These are phyloP conservation scores for Fraxinus velutina DNA, from an alignment of 305 asterid genomes.

Conservation along the genomic window DNA sequence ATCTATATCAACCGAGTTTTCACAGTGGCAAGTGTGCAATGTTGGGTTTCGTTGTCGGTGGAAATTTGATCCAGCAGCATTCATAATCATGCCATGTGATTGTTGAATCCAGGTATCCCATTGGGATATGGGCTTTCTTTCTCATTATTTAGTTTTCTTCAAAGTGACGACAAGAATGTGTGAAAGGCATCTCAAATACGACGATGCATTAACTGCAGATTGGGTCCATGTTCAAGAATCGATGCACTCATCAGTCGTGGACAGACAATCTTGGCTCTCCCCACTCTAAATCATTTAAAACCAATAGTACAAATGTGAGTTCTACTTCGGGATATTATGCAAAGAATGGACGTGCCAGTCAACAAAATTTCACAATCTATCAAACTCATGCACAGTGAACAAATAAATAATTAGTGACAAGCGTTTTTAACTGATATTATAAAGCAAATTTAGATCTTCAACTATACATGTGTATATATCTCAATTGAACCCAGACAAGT, in stretches of 20 bases:
- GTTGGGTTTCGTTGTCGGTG: not conserved
- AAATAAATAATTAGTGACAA: not conserved
- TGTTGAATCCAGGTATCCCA: not conserved
- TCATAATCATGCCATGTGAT: constrained; percentile 8
- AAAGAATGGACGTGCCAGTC: not conserved
- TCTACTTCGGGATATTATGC: not conserved
- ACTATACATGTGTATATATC: constrained; percentile 1
- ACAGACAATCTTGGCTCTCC: not conserved
- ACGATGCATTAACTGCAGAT: constrained; percentile 5
- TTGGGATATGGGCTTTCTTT: not conserved
- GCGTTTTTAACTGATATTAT: not conserved
- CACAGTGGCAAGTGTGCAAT: not conserved
- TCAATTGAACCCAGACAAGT: not conserved
- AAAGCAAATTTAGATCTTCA: constrained; percentile 5
- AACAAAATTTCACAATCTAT: not conserved
- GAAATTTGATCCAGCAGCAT: not conserved
- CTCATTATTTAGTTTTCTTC: not conserved
- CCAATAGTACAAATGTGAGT: not conserved
- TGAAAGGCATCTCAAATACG: not conserved
- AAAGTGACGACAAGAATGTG: not conserved
- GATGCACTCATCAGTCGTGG: not conserved
- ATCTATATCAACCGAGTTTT: not conserved
- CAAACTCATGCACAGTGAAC: not conserved
- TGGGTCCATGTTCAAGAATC: constrained; percentile 6
- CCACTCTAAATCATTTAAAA: not conserved